A percentile compares a stretch with the other conserved stretches of the same genome.
Evolutionary conservation across 345 rosid genomes (phyloP).

Genomic region (Anacardium occidentale): DNA sequence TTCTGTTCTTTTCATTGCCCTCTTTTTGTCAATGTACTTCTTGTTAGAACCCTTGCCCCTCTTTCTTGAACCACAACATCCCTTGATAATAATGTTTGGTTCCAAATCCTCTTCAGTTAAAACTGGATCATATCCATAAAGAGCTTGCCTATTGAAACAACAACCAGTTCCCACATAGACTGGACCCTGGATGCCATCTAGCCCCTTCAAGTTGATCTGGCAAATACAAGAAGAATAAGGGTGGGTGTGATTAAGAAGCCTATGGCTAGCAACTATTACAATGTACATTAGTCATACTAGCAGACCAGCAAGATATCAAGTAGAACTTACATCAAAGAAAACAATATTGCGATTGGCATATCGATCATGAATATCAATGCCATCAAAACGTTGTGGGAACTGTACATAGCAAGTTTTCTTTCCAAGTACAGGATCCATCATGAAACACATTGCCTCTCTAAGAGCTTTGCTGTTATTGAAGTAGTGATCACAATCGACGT

Average conservation of each 20-base stretch:
- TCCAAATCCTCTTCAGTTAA: conserved; percentile 92
- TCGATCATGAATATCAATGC: conserved; percentile 99
- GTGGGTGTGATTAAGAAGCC: background rate
- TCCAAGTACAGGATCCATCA: conserved; percentile 92
- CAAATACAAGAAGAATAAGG: conserved; percentile 12
- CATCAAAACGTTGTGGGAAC: conserved; percentile 99
- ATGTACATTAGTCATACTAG: background rate
- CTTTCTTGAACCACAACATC: conserved; percentile 97
- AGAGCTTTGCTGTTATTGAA: conserved; percentile 98
- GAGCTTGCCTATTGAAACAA: conserved; percentile 98
- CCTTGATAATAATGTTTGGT: conserved; percentile 90
- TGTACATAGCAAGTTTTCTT: conserved; percentile 98
- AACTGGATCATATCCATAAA: conserved; percentile 98
- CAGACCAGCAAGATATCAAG: conserved; percentile 18
- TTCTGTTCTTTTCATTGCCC: conserved; percentile 83
- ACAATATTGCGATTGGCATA: conserved; percentile 99
- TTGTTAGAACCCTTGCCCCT: conserved; percentile 70
- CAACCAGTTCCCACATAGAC: conserved; percentile 99
- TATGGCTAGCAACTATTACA: conserved; percentile 3
- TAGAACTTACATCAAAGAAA: conserved; percentile 82
- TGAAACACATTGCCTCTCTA: conserved; percentile 99
- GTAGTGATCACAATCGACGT: conserved; percentile 99
- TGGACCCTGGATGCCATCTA: conserved; percentile 97
- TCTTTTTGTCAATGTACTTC: conserved; percentile 74
- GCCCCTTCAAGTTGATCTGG: conserved; percentile 98